Conservation (phyloP, 1,139 yeast species). For the Yamadazyma triangularis region DNA sequence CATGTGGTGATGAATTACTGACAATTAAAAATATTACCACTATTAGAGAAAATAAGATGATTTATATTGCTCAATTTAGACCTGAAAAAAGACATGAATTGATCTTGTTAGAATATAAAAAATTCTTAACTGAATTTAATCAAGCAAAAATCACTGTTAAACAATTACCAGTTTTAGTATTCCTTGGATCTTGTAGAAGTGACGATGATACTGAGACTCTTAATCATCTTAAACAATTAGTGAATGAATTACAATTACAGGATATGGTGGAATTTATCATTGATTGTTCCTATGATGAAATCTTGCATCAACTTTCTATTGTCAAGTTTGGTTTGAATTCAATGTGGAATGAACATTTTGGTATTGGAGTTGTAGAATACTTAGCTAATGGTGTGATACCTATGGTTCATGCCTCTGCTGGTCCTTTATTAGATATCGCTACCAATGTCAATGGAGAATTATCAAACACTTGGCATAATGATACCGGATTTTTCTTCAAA, state of each 20-base stretch:
- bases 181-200: slow-evolving; percentile 84
- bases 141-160: slow-evolving; percentile 14
- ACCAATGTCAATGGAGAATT: slow-evolving; percentile 15
- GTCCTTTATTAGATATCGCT: slow-evolving; percentile 87
- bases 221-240: slow-evolving; percentile 39
- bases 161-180: slow-evolving; percentile 50
- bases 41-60: slow-evolving; percentile 50
- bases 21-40: slow-evolving; percentile 19
- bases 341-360: slow-evolving; percentile 99
- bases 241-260: slow-evolving; percentile 42
- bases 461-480: slow-evolving; percentile 28
- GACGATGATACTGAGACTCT: slow-evolving; percentile 63
- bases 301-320: slow-evolving; percentile 49
- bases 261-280: slow-evolving; percentile 60
- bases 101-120: slow-evolving; percentile 58
- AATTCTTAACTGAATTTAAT: slow-evolving; percentile 33
- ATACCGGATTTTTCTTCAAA: slow-evolving; percentile 74
- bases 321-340: slow-evolving; percentile 84
- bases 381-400: slow-evolving; percentile 85
- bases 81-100: slow-evolving; percentile 90
- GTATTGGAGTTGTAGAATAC: slow-evolving; percentile 95
- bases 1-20: slow-evolving; percentile 69
- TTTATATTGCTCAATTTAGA: slow-evolving; percentile 89
- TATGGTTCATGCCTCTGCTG: slow-evolving; percentile 86
- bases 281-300: slow-evolving; percentile 69